Conservation (phyloP, 495 filamentous ascomycete genomes). For the Polyplosphaeria fusca region DNA sequence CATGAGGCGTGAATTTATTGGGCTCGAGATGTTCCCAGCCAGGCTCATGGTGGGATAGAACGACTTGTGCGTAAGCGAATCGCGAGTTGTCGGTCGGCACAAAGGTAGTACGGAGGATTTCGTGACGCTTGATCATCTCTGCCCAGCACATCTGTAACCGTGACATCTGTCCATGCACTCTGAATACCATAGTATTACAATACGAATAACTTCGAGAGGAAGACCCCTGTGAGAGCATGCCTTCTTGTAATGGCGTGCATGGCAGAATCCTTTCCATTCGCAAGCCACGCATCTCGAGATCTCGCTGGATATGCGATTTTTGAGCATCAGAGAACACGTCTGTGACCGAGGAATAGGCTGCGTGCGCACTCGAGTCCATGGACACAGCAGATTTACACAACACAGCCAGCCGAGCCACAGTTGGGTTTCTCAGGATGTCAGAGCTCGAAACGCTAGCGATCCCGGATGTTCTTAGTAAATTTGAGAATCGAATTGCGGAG, state of each 20-base stretch:
- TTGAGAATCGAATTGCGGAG: constrained; percentile 68
- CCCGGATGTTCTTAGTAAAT: constrained; percentile 45
- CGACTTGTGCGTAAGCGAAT: constrained; percentile 58
- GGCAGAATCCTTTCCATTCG: constrained; percentile 58
- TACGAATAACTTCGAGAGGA: constrained; percentile 44
- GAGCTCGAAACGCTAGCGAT: constrained; percentile 55
- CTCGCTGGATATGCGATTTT: too few species aligned
- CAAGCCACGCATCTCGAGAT: constrained; percentile 40
- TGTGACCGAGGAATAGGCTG: too few species aligned
- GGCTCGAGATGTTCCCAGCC: constrained; percentile 35
- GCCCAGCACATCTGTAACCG: constrained; percentile 49
- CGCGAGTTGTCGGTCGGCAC: constrained; percentile 48
- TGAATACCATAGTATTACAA: constrained; percentile 54
- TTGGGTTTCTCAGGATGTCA: constrained; percentile 59
- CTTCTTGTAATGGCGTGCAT: constrained; percentile 78
- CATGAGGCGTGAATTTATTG: not conserved
- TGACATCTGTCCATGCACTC: constrained; percentile 46
- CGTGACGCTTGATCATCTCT: constrained; percentile 53
- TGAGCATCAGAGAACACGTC: too few species aligned
- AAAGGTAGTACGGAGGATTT: constrained; percentile 64
- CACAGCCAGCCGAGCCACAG: constrained; percentile 50
- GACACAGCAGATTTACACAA: too few species aligned
- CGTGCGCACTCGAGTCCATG: too few species aligned
- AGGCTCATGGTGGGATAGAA: constrained; percentile 42
- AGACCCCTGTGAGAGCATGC: constrained; percentile 62